Evolutionary conservation across 2,329 filamentous ascomycete genomes (phyloP), one percentile per base, ranked within the genome.

Genomic region (Leptographium procerum): DNA sequence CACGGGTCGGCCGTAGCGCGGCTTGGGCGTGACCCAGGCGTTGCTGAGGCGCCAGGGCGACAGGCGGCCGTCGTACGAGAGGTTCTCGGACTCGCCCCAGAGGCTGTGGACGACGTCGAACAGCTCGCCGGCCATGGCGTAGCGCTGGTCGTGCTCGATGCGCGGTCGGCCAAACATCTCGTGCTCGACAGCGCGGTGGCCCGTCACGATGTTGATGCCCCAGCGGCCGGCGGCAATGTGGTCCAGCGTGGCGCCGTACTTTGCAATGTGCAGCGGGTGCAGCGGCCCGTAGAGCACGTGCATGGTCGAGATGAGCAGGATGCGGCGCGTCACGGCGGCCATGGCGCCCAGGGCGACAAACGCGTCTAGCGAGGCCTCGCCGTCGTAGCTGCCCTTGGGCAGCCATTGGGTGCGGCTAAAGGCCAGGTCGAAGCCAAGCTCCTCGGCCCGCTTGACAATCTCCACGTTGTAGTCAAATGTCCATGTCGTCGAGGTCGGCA

Each of bases 11-110:
- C 51, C 29, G 28, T 34, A 52, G 5, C 11, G 19, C 26, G 51
- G 51, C 51, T 52, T 52, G 19, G 51, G 51, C 14, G 51, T 52
- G 51, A 34, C 34, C 51, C 51, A 52, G 4, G 51, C 51, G n/a
- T 52, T 52, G 26, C 28, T 29, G n/a, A 52, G 28, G 19, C 29
- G 29, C 28, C 28, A 52, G 11, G 51, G 14, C 28, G n/a, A 22
- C 2, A 52, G 14, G 13, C 16, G 13, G 14, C 28, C 31, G 26
- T 52, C 51, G 29, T 52, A 52, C 1, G 51, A 33, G 2, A 52
- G 29, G n/a, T 52, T 52, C 29, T 52, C 51, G n/a, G 51, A 33
- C 51, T 52, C 51, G 51, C 51, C 51, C 51, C 51, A 52, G 28
- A 52, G 51, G 22, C 51, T 52, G 28, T 36, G 13, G 28, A 52